Conservation (phyloP, 495 filamentous ascomycete species). For the Neurospora sp. region DNA sequence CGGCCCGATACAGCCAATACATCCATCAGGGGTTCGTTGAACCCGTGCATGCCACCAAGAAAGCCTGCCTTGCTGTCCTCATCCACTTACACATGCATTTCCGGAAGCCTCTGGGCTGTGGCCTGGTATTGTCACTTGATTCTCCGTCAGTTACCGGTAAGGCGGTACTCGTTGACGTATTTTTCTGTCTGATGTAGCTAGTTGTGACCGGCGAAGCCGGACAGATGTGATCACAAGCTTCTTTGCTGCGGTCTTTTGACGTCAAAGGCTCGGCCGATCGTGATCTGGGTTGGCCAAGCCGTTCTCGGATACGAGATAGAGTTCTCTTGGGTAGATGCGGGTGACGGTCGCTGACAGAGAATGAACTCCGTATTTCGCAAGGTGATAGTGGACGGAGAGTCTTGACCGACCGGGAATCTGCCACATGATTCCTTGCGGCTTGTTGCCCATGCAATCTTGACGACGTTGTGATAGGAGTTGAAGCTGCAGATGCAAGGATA, state of each 20-base stretch:
- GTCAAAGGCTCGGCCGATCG: background rate
- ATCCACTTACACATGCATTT: conserved; percentile 16
- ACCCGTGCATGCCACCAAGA: conserved; percentile 13
- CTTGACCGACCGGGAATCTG: background rate
- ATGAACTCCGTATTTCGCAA: conserved; percentile 2
- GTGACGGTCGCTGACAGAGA: conserved; percentile 8
- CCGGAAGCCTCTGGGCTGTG: conserved; percentile 8
- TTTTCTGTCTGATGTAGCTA: background rate
- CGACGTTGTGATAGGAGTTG: background rate
- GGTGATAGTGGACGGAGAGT: background rate
- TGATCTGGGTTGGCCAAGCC: conserved; percentile 10
- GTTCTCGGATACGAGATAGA: conserved; percentile 14
- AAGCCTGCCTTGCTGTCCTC: conserved; percentile 10
- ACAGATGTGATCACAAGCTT: background rate
- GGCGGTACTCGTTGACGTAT: background rate
- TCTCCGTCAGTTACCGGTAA: background rate
- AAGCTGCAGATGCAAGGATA: background rate
- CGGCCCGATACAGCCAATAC: background rate
- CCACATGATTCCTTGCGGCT: background rate
- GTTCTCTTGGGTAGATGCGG: conserved; percentile 13
- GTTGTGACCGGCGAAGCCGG: background rate
- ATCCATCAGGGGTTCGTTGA: conserved; percentile 11
- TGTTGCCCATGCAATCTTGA: background rate
- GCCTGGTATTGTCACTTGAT: background rate
- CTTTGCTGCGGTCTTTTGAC: background rate